Evolutionary conservation across 495 filamentous ascomycete genomes (phyloP), one percentile per base, ranked within the genome.

Genomic region (Aspergillus steynii): DNA sequence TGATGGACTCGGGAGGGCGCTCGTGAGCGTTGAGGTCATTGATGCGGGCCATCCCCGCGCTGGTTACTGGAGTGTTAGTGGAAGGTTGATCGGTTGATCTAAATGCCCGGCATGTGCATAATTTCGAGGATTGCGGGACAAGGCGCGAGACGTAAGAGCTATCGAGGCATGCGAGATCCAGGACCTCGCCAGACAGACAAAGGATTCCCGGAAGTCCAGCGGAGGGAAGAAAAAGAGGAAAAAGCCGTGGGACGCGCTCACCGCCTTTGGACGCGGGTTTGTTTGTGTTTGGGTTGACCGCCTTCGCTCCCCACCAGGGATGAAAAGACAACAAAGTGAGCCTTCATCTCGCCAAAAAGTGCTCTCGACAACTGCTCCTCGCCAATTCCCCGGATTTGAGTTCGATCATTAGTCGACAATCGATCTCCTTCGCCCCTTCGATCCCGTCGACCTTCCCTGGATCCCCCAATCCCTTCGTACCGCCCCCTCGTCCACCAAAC

Each of bases 21-120:
- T 89, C 83, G 67, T 90, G 83, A 31, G 90, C 85, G 70, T 92
- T 86, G 9, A 92, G 76, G 5, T 78, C 80, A 65, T 70, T 73
- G 51, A 79, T 77, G 25, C 71, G 73, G 26, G 74, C 72, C 77
- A 79, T 79, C 37, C 37, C 37, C 37, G 37, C 37, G 9, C 10
- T 14, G 37, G 37, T 12, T 42, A 8, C 10, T 8, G 9, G 37
- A 14, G 9, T 1, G 14, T 42, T 42, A 42, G 5, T 14, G 37
- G 14, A 15, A 1, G 12, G 4, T 42, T 12, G 12, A 42, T 42
- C 9, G 12, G 37, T 15, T 1, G 12, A 2, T 42, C 9, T 2
- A 42, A 12, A 42, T 2, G 9, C 37, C 37, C 14, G 9, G 37
- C 10, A 42, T 15, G 37, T 12, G 32, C n/a, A 55, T 46, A 27